Conservation (phyloP, 805 yeast genomes). For the Wickerhamomyces chambardii region DNA sequence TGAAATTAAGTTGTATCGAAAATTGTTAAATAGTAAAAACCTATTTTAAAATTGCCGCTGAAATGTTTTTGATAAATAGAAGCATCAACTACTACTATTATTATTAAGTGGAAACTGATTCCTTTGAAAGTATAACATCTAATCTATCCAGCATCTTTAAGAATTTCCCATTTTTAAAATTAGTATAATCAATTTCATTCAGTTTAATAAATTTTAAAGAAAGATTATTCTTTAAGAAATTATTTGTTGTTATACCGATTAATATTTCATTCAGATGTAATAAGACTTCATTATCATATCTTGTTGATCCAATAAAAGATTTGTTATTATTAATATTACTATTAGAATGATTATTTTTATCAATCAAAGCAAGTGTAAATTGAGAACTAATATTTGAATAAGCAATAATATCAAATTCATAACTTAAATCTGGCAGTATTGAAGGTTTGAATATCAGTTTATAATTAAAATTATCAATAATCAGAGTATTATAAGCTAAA, state of each 20-base stretch:
- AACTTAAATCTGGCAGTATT: constrained; percentile 14
- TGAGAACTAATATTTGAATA: too few species aligned
- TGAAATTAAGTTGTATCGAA: too few species aligned
- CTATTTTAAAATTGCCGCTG: too few species aligned
- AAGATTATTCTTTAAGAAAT: not conserved
- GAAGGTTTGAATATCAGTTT: constrained; percentile 14
- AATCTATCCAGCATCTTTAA: not conserved
- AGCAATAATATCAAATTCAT: constrained; percentile 14
- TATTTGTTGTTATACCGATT: not conserved
- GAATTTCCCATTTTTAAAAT: not conserved
- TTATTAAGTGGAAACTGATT: not conserved
- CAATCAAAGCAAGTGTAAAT: too few species aligned
- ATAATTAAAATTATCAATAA: constrained; percentile 8
- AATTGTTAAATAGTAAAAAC: too few species aligned
- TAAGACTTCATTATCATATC: too few species aligned
- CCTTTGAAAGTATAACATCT: not conserved
- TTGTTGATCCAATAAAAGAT: not conserved
- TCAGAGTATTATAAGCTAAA: constrained; percentile 12
- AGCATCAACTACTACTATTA: too few species aligned
- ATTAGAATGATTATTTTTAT: too few species aligned
- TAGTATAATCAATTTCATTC: not conserved
- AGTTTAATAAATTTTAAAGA: too few species aligned
- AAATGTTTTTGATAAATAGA: too few species aligned
- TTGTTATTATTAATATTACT: too few species aligned
- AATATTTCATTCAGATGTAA: not conserved